Base-by-base conservation (phyloP, 257 asterid genomes). In the Primulina eburnea region DNA sequence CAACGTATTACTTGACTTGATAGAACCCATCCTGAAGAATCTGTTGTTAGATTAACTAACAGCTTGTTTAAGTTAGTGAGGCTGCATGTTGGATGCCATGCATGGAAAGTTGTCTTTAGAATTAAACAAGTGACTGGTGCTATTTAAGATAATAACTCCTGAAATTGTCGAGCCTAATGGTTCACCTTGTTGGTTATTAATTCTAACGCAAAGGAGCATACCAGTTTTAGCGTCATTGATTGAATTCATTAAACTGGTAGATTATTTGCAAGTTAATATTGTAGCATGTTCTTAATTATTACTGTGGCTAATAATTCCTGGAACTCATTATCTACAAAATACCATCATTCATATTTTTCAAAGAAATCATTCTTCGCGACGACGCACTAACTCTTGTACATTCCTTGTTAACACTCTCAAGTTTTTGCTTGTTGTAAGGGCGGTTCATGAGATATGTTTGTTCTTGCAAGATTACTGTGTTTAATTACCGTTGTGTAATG, bases 21-120 rank as follows among this genome's bases (percentile, higher is more conserved):
- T 63, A 73, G 82, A 28, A 68, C 55, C 67, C 89, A 84, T 79
- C 84, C 87, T 52, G 89, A 84, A 60, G 86, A 69, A 71, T n/a
- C 57, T 68, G 74, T 56, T 9, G 80, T 86, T 91, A 60, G 80
- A 82, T 78, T 82, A 91, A 10, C 79, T 91, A 65, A 78, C 86
- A 68, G 83, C 83, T 2, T 76, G 87, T 59, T 73, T 89, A 21
- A 76, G 82, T 35, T 95, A 83, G 76, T 82, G 61, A 52, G 86
- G 85, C 11, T 57, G 38, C 61, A 61, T 40, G 20, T 50, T 74
- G 24, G 89, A 85, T 69, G 75, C 66, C 52, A 57, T 79, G 60
- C 52, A 57, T 79, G 60, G 90, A 82, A 56, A 75, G 80, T 71
- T 76, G 78, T 24, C 26, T 24, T 24, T 24, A 24, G 26, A 24